Base-by-base conservation (phyloP, 1,139 yeast genomes). In the Saccharomycopsis phalli region DNA sequence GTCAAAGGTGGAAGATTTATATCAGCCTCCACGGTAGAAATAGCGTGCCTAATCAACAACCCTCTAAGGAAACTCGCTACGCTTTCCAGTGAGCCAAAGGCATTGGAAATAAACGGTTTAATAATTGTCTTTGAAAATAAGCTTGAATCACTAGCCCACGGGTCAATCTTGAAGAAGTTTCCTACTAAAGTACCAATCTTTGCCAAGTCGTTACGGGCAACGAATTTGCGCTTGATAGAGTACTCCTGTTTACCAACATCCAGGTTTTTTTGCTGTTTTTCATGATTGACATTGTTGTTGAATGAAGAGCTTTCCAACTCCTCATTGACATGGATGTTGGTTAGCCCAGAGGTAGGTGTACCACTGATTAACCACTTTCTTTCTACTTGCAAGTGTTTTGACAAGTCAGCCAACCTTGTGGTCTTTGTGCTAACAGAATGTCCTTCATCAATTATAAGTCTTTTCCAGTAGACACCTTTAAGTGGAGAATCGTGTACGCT, bases 351-450 rank as follows among this genome's bases (percentile, higher is more conserved):
- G 0, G 86, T 78, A 2, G 87, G 87, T 0, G 87, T 80, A 25
- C 88, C 87, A 0, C 82, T 74, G 1, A 80, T 82, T 0, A 78
- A 77, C 88, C 87, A 80, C 46, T 72, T 64, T 38, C 84, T 61
- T 52, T 80, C 87, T 7, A 74, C 70, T 42, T 60, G 57, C 38
- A 80, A 53, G 16, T 60, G 58, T 32, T 62, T 64, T 27, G 81
- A 75, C 31, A 73, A 53, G 3, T 58, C 53, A 21, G 75, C 75
- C 1, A 72, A 65, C 42, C 70, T 61, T 2, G 81, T 67, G 2
- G 66, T 56, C 41, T 65, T 68, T 3, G 78, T 66, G 43, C 65
- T 66, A 68, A 77, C 66, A 22, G 76, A 67, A 53, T 79, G 87
- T 0, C 87, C 87, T 55, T 80, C 87, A 53, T 80, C 88, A n/a